These are phyloP conservation scores for Pleoardoris graminearum DNA, from an alignment of 2,329 filamentous ascomycete genomes.

Conservation along the genomic window DNA sequence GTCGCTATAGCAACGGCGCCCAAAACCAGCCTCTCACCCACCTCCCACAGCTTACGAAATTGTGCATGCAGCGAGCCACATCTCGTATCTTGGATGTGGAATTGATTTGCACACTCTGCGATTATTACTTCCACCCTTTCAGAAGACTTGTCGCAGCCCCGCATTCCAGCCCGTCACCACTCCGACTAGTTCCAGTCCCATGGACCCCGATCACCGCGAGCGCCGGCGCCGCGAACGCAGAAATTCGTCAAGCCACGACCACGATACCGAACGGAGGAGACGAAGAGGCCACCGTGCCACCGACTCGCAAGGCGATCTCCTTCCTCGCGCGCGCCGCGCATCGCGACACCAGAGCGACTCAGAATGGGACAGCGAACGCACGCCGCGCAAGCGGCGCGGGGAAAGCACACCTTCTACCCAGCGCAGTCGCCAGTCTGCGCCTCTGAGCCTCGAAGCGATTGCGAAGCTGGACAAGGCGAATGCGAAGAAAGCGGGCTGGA, in stretches of 20 bases:
- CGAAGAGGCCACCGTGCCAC: slow-evolving; percentile 45
- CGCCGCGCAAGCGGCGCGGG: slow-evolving; percentile 26
- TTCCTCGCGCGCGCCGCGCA: slow-evolving; percentile 30
- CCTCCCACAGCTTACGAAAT: slow-evolving; percentile 19
- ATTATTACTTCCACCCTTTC: too few species aligned
- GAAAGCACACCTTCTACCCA: slow-evolving; percentile 14
- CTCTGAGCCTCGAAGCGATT: slow-evolving; percentile 61
- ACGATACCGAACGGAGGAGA: slow-evolving; percentile 32
- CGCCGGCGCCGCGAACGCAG: slow-evolving; percentile 30
- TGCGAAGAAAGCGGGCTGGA: slow-evolving; percentile 54
- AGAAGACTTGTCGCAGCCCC: too few species aligned
- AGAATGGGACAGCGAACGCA: slow-evolving; percentile 28
- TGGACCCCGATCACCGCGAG: slow-evolving; percentile 28
- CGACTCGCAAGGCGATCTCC: slow-evolving; percentile 44
- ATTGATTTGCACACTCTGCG: neutral
- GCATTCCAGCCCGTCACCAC: slow-evolving; percentile 23
- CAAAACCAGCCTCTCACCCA: slow-evolving; percentile 19
- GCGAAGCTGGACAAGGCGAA: slow-evolving; percentile 68
- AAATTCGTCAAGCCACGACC: slow-evolving; percentile 31
- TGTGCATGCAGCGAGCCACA: slow-evolving; percentile 32
- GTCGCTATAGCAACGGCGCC: slow-evolving; percentile 36
- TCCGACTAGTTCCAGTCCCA: slow-evolving; percentile 6
- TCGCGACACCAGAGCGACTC: slow-evolving; percentile 35
- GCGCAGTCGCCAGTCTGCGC: slow-evolving; percentile 34
- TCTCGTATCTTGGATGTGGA: slow-evolving; percentile 1